Evolutionary conservation across 768 basidiomycete species (phyloP).

Genomic region (Serendipita indica): DNA sequence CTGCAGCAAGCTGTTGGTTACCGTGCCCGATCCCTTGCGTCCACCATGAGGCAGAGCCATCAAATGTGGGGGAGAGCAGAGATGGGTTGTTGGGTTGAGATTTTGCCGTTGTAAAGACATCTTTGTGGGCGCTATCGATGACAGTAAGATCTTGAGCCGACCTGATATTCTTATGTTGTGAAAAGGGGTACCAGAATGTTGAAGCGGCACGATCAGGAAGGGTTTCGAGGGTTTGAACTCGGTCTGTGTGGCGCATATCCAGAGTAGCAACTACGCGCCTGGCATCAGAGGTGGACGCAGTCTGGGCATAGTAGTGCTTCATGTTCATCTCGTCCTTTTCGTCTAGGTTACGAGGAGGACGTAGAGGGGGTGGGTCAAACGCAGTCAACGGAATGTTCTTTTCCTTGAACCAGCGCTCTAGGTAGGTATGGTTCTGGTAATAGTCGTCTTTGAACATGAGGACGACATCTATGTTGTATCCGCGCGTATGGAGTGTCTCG

Average conservation of each 20-base stretch:
- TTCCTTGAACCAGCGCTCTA: constrained; percentile 63
- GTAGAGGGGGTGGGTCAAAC: constrained; percentile 44
- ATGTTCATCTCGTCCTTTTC: constrained; percentile 33
- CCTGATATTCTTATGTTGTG: constrained; percentile 67
- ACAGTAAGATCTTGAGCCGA: constrained; percentile 64
- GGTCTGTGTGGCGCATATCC: constrained; percentile 43
- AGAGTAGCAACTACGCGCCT: constrained; percentile 34
- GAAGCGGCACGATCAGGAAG: constrained; percentile 69
- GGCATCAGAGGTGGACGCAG: neutral
- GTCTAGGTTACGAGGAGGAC: constrained; percentile 27
- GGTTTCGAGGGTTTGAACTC: constrained; percentile 57
- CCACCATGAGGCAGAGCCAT: constrained; percentile 97
- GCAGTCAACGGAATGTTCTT: constrained; percentile 42
- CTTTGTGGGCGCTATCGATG: constrained; percentile 78
- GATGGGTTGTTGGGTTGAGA: constrained; percentile 12
- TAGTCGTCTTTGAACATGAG: constrained; percentile 74
- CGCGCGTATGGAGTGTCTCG: constrained; percentile 79
- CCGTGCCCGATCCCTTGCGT: constrained; percentile 86
- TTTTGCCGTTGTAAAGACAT: constrained; percentile 52
- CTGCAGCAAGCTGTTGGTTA: constrained; percentile 55
- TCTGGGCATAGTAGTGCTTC: constrained; percentile 54
- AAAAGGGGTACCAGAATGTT: constrained; percentile 93
- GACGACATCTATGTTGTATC: constrained; percentile 75
- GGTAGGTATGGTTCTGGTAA: constrained; percentile 77
- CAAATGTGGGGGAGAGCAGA: constrained; percentile 37